A percentile compares a stretch with the other conserved stretches of the same genome.
These are phyloP conservation scores for Termitomyces sp. DNA, from an alignment of 768 basidiomycete species.

Conservation along the genomic window DNA sequence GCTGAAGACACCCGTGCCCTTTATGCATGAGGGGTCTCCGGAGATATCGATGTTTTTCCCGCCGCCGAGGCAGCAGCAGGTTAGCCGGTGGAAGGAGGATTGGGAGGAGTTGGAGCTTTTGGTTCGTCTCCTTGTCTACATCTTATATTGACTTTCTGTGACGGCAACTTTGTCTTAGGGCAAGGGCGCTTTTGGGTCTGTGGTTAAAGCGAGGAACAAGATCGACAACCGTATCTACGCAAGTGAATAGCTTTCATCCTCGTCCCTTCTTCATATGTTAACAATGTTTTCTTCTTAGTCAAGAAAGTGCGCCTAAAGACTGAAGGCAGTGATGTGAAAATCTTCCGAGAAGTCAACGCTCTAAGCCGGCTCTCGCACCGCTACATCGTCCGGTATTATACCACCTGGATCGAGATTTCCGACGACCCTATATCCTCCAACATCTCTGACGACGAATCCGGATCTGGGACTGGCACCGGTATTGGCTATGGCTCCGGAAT, in stretches of 20 bases:
- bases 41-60: constrained; percentile 66
- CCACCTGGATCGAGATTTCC: constrained; percentile 79
- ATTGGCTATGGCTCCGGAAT: constrained; percentile 36
- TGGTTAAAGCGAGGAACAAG: constrained; percentile 90
- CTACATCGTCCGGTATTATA: constrained; percentile 89
- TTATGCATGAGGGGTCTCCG: constrained; percentile 47
- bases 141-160: not conserved
- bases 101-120: constrained; percentile 91
- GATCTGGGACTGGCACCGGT: constrained; percentile 26
- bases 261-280: not conserved
- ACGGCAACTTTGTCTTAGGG: constrained; percentile 43
- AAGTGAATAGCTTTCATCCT: constrained; percentile 38
- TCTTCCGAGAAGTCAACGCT: constrained; percentile 88
- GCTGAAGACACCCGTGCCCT: constrained; percentile 49
- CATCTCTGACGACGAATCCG: constrained; percentile 48
- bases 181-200: constrained; percentile 89
- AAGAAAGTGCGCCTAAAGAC: constrained; percentile 86
- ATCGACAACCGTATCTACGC: constrained; percentile 85
- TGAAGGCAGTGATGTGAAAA: constrained; percentile 77
- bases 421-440: constrained; percentile 36
- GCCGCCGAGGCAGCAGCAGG: constrained; percentile 41
- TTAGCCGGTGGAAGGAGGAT: constrained; percentile 88
- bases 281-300: constrained; percentile 37
- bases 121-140: constrained; percentile 32
- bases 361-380: constrained; percentile 85